Conservation (phyloP, 768 basidiomycete species). For the Panus rudis region DNA sequence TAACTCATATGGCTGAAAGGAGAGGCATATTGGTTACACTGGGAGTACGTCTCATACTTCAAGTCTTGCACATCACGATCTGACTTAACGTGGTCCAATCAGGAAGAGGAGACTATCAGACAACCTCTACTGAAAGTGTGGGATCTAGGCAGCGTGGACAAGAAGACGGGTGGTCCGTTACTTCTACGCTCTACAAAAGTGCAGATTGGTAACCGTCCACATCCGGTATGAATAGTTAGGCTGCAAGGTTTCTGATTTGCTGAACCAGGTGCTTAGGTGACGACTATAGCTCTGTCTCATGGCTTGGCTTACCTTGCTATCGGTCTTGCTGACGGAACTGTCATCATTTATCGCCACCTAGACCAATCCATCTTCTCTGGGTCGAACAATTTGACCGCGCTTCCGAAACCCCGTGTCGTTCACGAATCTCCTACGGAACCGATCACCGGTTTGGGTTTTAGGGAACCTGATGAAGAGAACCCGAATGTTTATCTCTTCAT, state of each 20-base stretch:
- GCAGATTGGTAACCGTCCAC: constrained; percentile 68
- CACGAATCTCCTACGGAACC: constrained; percentile 85
- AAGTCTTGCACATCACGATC: constrained; percentile 1
- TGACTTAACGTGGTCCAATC: not conserved
- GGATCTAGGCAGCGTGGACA: constrained; percentile 71
- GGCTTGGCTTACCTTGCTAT: constrained; percentile 81
- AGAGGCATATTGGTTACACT: constrained; percentile 81
- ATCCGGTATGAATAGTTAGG: constrained; percentile 46
- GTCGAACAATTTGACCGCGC: constrained; percentile 54
- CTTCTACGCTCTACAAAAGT: constrained; percentile 73
- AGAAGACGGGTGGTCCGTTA: constrained; percentile 51
- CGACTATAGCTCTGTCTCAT: constrained; percentile 72
- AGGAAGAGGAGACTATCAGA: constrained; percentile 72
- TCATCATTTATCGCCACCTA: constrained; percentile 84
- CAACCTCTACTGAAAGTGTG: constrained; percentile 80
- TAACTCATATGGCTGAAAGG: constrained; percentile 82
- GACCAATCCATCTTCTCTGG: constrained; percentile 78
- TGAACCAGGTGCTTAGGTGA: constrained; percentile 39
- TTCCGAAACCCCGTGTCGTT: constrained; percentile 83
- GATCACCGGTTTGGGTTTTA: constrained; percentile 88
- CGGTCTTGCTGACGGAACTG: constrained; percentile 92
- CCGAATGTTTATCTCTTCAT: constrained; percentile 62
- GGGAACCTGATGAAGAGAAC: constrained; percentile 41
- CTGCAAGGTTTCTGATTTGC: too few species aligned
- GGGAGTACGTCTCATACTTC: constrained; percentile 50